Base-by-base conservation (phyloP, 352 stramenopile genomes). In the Globisporangium takayamanum region DNA sequence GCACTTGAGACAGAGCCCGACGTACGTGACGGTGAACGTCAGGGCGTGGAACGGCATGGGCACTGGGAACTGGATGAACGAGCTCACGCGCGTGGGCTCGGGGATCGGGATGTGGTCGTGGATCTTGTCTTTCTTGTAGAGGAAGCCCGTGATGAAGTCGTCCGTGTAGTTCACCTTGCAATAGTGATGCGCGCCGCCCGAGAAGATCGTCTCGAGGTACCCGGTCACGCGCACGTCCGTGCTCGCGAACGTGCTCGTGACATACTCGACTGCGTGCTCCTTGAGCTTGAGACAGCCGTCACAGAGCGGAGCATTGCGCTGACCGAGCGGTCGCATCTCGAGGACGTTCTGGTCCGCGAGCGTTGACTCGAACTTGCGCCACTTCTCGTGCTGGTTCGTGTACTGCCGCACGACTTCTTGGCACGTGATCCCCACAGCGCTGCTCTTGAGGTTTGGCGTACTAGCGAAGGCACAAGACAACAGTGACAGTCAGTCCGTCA, bases 91-190 rank as follows among this genome's bases (percentile, higher is more conserved):
- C 30, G 82, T 94, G 0, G 85, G 83, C 60, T 94, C 83, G 6
- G 85, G 85, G 53, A 94, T 90, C 47, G 85, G 85, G 55, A 94
- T 91, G 62, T 94, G 85, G 48, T 94, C 85, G 64, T 94, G 85
- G 45, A 94, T 92, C 60, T 94, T 94, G 70, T 94, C 85, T 60
- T 94, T 94, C 67, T 94, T 94, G 83, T 90, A 94, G 69, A 94
- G 70, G 58, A 94, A 94, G 16, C 85, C 85, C 54, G 82, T 90
- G 59, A 93, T 87, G 45, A 88, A 92, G 59, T 94, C 85, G 53
- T 92, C 85, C 12, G 76, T 91, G 33, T 82, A 83, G 51, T 89
- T 92, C 26, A 94, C 78, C 56, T 89, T 92, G 66, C 85, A 93
- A 53, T 90, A 84, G 57, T 92, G 80, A 30, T 74, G 92, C 16